Evolutionary conservation across 768 basidiomycete species (phyloP), one percentile per base, ranked within the genome.

Genomic region (Leccinum boreale): DNA sequence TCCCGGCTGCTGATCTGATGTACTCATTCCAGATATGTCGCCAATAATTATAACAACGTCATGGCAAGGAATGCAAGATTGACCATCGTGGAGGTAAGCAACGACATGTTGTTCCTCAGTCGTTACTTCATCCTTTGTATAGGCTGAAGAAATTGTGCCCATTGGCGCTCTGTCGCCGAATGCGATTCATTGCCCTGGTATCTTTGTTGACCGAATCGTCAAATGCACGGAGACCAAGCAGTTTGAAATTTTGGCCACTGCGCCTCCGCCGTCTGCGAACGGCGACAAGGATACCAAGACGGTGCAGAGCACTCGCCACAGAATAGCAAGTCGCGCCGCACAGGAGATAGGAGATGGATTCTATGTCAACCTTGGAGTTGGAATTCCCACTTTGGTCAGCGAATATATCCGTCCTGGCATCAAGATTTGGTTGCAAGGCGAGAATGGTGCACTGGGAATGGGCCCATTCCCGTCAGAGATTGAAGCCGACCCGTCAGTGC

Each of bases 131-230:
- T n/a, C 44, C 4, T 14, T 4, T 4, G 83, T 23, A 92, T 55
- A 92, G 90, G 94, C 94, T 1, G 94, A 96, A 67, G 77, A 92
- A 63, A 94, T 97, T 56, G 92, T 97, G 23, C 89, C 93, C 1
- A 75, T 85, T 26, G 94, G 94, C 3, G 79, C 83, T 19, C 76
- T 94, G 56, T 89, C 89, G 44, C 92, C 93, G 15, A 91, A 93
- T 66, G 78, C 83, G 31, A 84, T 94, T 55, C 93, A 92, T 67
- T 75, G 91, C 9, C 90, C 89, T 4, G 88, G 88, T 23, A 85
- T 90, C 66, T 93, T 89, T 69, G 86, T 94, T 60, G 85, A 96
- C 73, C 85, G 92, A 51, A 87, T 94, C 59, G 90, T 95, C 50
- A 78, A 78, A 46, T 86, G 90, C 24, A 88, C 87, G 0, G 77